Conservation (phyloP, 768 basidiomycete genomes). For the Leccinum arenicola region DNA sequence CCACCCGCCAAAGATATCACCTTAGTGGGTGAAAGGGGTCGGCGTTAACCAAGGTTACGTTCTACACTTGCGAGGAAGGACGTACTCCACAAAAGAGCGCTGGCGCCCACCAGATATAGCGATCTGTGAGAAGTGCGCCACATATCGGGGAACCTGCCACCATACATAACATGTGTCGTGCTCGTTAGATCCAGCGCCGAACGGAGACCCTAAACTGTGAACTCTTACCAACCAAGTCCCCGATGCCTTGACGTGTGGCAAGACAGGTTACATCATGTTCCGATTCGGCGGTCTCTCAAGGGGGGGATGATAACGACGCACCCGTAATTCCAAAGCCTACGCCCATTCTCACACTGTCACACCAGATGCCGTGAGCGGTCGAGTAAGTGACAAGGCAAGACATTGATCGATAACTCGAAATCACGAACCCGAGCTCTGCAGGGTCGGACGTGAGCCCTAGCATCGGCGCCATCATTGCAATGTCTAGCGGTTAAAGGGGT, state of each 20-base stretch:
- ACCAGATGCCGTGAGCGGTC: not conserved
- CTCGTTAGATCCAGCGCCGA: too few species aligned
- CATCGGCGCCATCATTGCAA: conserved; percentile 42
- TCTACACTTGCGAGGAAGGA: not conserved
- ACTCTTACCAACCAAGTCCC: conserved; percentile 19
- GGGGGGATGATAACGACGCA: conserved; percentile 8
- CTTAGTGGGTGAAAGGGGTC: conserved; percentile 3
- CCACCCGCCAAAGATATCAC: conserved; percentile 6
- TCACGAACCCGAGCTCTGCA: conserved; percentile 48
- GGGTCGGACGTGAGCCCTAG: conserved; percentile 44
- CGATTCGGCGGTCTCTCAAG: not conserved
- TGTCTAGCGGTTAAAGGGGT: conserved; percentile 21
- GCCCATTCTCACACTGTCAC: conserved; percentile 38
- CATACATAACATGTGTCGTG: conserved; percentile 14
- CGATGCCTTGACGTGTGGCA: conserved; percentile 18
- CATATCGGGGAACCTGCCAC: conserved; percentile 50
- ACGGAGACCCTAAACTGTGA: not conserved
- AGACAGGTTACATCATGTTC: not conserved
- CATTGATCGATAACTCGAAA: not conserved
- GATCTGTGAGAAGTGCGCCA: conserved; percentile 49
- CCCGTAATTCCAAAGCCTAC: conserved; percentile 47
- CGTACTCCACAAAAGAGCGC: conserved; percentile 48
- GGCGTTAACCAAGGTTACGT: not conserved
- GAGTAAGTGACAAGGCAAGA: not conserved
- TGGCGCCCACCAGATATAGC: conserved; percentile 57